Base-by-base conservation (phyloP, 345 rosid species). In the Sisymbrium irio region DNA sequence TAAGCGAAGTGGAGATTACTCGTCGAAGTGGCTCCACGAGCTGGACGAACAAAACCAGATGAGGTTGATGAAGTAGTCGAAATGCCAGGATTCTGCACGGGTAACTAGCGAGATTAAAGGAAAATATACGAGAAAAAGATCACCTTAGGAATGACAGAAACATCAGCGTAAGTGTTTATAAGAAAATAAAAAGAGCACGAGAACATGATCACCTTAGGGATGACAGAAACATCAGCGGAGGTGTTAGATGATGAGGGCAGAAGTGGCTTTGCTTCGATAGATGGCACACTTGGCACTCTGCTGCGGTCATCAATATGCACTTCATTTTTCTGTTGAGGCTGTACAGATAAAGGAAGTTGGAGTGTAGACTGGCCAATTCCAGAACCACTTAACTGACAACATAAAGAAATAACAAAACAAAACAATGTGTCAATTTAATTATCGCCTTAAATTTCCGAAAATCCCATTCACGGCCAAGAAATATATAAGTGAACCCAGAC, bases 11-110 rank as follows among this genome's bases (percentile, higher is more conserved):
- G 65, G 62, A 78, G 60, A 67, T 83, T 90, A 95, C 99, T 90
- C 14, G 97, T 85, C 15, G 98, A 90, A 68, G 94, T 64, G 74
- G 77, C 86, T 54, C 65, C 92, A 42, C 98, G 85, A 39, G 89
- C 22, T 42, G 92, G 82, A 61, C 88, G 97, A 77, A 68, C 70
- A 77, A 87, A 84, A 75, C 92, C 88, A 72, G 86, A 78, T 20
- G 88, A 79, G 65, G 85, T 73, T 51, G 92, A 78, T 54, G 85
- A 71, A 71, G 88, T 44, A 62, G 86, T 61, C 15, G 83, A 63
- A 69, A 83, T 79, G 65, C 67, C 72, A 3, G 78, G 74, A 77
- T 35, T 83, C 85, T 88, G 96, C 45, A 58, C 57, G 68, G 51
- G 25, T 36, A 22, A 69, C 39, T 33, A 69, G 13, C 13, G 30